Evolutionary conservation across 2,329 filamentous ascomycete genomes (phyloP).

Genomic region (Aspergillus hiratsukae): DNA sequence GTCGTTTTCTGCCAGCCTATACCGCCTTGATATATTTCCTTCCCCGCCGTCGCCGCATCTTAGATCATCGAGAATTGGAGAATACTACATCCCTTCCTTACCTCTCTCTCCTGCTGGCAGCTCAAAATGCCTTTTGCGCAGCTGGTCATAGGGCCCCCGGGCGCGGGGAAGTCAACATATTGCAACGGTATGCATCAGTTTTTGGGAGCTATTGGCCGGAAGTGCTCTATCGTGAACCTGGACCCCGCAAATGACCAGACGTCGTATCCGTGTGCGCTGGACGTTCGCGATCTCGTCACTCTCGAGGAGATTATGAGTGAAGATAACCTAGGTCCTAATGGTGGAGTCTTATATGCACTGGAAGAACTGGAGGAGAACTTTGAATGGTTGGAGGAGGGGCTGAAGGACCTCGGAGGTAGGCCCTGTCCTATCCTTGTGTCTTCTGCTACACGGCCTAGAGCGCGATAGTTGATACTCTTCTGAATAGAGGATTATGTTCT

Average conservation of each 20-base stretch:
- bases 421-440: conserved; percentile 1
- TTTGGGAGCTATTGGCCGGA: conserved; percentile 88
- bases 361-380: conserved; percentile 93
- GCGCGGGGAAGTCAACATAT: conserved; percentile 94
- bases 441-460: background rate
- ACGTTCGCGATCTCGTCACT: conserved; percentile 83
- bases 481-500: conserved; percentile 76
- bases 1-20: conserved; percentile 29
- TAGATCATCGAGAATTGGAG: background rate
- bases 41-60: conserved; percentile 18
- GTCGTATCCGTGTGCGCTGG: conserved; percentile 81
- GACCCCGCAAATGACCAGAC: conserved; percentile 95
- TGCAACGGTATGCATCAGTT: conserved; percentile 99
- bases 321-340: conserved; percentile 86
- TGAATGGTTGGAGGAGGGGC: conserved; percentile 79
- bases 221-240: conserved; percentile 92
- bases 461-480: background rate
- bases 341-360: conserved; percentile 84
- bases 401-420: conserved; percentile 67
- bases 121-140: conserved; percentile 60
- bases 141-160: conserved; percentile 88
- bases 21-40: conserved; percentile 27
- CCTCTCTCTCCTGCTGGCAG: background rate
- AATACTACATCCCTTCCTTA: background rate
- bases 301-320: conserved; percentile 94